Base-by-base conservation (phyloP, 2,329 filamentous ascomycete genomes). In the Exutisphaerella laricina region DNA sequence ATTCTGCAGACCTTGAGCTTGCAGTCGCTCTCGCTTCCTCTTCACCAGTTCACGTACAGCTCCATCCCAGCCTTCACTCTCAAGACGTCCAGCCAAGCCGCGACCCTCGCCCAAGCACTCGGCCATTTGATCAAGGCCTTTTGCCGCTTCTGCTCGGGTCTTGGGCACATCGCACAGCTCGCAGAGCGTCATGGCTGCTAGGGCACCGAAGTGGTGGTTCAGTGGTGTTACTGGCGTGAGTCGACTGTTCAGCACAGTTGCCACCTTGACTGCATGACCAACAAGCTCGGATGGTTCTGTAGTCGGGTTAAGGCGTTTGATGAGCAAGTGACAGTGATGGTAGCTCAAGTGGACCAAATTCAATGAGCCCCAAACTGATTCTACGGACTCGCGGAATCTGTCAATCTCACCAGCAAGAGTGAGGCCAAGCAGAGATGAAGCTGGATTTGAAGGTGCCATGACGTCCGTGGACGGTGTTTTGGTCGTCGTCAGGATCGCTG, bases 291-390 rank as follows among this genome's bases (percentile, higher is more conserved):
- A 65, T 0, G 77, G 70, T 29, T 75, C 74, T 1, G 74, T 70
- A 8, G 70, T 71, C 1, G 77, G 73, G 26, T 74, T 76, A 41
- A 81, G 68, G 2, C 85, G 70, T 39, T 80, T 78, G 7, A 78
- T 71, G 13, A 87, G 68, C 6, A 86, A 70, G 48, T 80, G 78
- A 51, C 78, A 73, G 60, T 86, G 81, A 76, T 83, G 85, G 63
- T 84, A 86, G 13, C 76, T 76, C 17, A 87, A 70, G 53, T 84
- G 78, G 2, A 86, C 70, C 22, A 82, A 71, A 16, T 77, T 77
- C 18, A 81, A 67, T 31, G 72, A 70, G 9, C 70, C 65, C 59
- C 67, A 68, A 34, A 69, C 60, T 5, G 58, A 62, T 3, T 82
- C 79, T 2, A 86, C 70, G 41, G 78, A 72, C 60, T 84, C 79